Base-by-base conservation (phyloP, 768 basidiomycete genomes). In the Suillus subluteus region DNA sequence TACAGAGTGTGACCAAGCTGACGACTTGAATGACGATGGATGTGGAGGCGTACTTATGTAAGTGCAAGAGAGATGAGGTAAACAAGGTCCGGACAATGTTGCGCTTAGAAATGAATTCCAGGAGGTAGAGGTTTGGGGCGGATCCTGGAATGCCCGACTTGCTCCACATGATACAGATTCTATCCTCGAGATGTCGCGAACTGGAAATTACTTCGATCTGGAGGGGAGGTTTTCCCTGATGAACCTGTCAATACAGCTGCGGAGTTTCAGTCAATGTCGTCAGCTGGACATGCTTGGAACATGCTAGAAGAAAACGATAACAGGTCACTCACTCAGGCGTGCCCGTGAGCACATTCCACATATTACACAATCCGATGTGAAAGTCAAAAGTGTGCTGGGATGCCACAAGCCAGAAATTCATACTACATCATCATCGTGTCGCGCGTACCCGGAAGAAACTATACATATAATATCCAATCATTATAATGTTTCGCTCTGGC, bases 61-160 rank as follows among this genome's bases (percentile, higher is more conserved):
- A 55, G 30, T 35, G 21, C 37, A n/a, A 56, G 21, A 32, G 59
- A 9, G 26, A 41, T 43, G 40, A 68, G 74, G 70, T 67, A 68
- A 70, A 74, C 62, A 72, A 78, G 73, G 74, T 66, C 67, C 67
- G 67, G 73, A 69, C 68, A 62, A 74, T 71, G 73, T 68, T 62
- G 74, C 64, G 61, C 62, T 69, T 64, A 63, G 59, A 69, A 69
- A 71, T 67, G 68, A 69, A 71, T 73, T 69, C 66, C 58, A 68
- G 64, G 68, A 73, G 37, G 15, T 30, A 16, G 52, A 30, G 26
- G 26, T 52, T 15, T 15, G 6, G 23, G 48, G 48, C 23, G 32
- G 37, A 37, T 52, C 69, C 63, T 62, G 63, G 59, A 41, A 54
- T 67, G 64, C n/a, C 48, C n/a, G 52, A 46, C 21, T 52, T 46